phyloP scores from a whole-genome alignment of 306 rosid genomes.

The Pueraria montana region DNA sequence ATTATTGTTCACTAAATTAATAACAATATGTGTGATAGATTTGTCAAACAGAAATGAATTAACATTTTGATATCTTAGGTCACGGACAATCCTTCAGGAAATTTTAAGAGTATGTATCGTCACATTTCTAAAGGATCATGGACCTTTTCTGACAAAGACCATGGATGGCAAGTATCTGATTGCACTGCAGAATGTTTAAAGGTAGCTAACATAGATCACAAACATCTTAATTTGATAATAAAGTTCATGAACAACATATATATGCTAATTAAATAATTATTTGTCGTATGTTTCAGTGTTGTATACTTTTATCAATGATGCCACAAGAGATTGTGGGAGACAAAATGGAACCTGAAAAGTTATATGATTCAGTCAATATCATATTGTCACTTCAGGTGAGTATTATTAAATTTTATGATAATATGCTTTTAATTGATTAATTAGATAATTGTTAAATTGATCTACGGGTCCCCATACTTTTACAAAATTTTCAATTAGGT shows the following conservation, averaged over 20 bases:
- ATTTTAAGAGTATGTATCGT: not conserved
- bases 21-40: not conserved
- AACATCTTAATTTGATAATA: not conserved
- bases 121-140: constrained; percentile 78
- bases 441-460: too few species aligned
- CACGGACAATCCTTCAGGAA: constrained; percentile 47
- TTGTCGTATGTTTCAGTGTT: constrained; percentile 51
- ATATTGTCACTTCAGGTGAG: constrained; percentile 68
- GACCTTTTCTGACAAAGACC: constrained; percentile 77
- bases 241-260: not conserved
- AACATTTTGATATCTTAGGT: constrained; percentile 42
- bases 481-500: too few species aligned
- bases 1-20: not conserved
- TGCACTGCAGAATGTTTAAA: constrained; percentile 73
- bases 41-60: not conserved
- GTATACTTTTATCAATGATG: constrained; percentile 62
- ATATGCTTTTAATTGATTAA: not conserved
- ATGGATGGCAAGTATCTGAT: constrained; percentile 87
- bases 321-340: constrained; percentile 68
- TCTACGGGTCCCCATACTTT: too few species aligned
- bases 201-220: constrained; percentile 41
- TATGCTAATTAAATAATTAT: not conserved
- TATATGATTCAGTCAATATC: constrained; percentile 68
- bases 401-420: not conserved
- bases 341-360: constrained; percentile 58